A percentile compares a stretch with the other conserved stretches of the same genome.
Evolutionary conservation across 306 rosid species (phyloP).

Genomic region (Casuarina glauca): DNA sequence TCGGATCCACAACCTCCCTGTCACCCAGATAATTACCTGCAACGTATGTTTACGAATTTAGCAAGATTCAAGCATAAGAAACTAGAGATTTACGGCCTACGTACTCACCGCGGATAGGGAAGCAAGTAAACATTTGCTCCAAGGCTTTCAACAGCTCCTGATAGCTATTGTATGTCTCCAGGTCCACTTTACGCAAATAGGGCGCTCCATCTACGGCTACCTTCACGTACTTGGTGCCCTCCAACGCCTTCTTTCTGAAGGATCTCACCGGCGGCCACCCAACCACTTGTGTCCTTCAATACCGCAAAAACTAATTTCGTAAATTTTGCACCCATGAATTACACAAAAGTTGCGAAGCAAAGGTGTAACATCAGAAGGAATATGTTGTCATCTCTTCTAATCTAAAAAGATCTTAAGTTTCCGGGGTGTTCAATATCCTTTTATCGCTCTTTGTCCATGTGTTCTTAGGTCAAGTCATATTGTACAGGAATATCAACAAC

Average conservation of each 20-base stretch:
- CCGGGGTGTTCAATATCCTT: too few species aligned
- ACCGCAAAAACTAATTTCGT: too few species aligned
- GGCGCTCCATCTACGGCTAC: conserved; percentile 40
- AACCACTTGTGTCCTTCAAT: conserved; percentile 15
- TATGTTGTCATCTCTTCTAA: too few species aligned
- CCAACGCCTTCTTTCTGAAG: conserved; percentile 27
- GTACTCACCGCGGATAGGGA: conserved; percentile 17
- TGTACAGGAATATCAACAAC: neutral
- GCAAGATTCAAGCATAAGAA: neutral
- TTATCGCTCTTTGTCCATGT: too few species aligned
- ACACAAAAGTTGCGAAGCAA: neutral
- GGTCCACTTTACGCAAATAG: conserved; percentile 26
- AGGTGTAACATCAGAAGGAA: too few species aligned
- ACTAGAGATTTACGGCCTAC: too few species aligned
- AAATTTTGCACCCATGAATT: neutral
- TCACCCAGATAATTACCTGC: conserved; percentile 9
- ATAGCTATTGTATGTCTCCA: conserved; percentile 27
- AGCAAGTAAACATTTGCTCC: conserved; percentile 26
- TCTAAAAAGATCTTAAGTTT: too few species aligned
- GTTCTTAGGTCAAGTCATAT: too few species aligned
- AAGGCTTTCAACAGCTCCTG: conserved; percentile 26
- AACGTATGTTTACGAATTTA: neutral
- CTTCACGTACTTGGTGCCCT: conserved; percentile 25
- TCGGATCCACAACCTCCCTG: conserved; percentile 15
- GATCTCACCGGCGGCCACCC: conserved; percentile 44